A percentile compares a stretch with the other conserved stretches of the same genome.
These are phyloP conservation scores for Musa itinerans DNA, from an alignment of 176 grass and related monocot species.

Conservation along the genomic window DNA sequence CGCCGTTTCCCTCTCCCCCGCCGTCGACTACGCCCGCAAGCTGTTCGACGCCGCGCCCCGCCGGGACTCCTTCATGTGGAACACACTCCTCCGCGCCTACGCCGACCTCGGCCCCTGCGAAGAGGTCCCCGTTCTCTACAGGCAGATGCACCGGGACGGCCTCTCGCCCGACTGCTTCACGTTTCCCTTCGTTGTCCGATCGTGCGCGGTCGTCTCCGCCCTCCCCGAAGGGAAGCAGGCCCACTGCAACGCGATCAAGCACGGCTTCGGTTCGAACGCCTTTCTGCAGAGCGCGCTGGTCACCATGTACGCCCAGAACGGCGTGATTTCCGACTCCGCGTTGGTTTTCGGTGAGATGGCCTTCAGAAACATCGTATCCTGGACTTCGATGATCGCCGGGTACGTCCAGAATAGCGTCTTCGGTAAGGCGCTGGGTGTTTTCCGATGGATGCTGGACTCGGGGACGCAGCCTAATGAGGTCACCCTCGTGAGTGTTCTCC, in stretches of 20 bases:
- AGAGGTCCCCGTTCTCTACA: conserved; percentile 47
- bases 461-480: conserved; percentile 55
- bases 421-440: conserved; percentile 38
- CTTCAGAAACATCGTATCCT: conserved; percentile 51
- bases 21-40: conserved; percentile 45
- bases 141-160: conserved; percentile 43
- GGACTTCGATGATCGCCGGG: conserved; percentile 81
- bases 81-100: conserved; percentile 64
- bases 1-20: conserved; percentile 27
- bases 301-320: conserved; percentile 64
- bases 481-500: conserved; percentile 70
- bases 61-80: conserved; percentile 65
- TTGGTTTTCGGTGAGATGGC: conserved; percentile 40
- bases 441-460: conserved; percentile 36
- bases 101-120: conserved; percentile 24
- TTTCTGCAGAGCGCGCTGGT: conserved; percentile 51
- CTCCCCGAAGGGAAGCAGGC: conserved; percentile 36
- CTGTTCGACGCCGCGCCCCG: conserved; percentile 51
- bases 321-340: conserved; percentile 41
- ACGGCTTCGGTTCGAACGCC: conserved; percentile 29
- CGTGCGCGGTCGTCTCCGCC: conserved; percentile 34
- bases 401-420: conserved; percentile 60
- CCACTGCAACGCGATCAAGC: conserved; percentile 52
- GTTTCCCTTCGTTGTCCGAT: conserved; percentile 63
- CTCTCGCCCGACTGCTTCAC: conserved; percentile 58